Conservation (phyloP, 2,329 filamentous ascomycete species). For the Aspergillus sp. region DNA sequence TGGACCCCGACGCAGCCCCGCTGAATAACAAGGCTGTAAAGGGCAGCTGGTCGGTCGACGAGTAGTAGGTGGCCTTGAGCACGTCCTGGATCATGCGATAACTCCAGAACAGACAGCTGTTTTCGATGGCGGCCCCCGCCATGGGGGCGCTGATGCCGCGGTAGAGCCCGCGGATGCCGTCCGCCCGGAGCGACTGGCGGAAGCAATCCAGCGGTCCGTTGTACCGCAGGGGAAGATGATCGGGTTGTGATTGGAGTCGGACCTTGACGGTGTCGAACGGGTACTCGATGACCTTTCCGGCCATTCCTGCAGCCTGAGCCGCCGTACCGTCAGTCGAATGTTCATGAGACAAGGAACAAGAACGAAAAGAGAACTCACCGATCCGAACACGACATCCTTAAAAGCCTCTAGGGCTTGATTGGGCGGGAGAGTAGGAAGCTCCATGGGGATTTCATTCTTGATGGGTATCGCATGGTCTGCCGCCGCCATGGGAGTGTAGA, state of each 20-base stretch:
- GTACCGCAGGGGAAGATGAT: constrained; percentile 77
- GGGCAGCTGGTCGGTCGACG: constrained; percentile 59
- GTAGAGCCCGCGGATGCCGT: constrained; percentile 82
- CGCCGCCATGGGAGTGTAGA: constrained; percentile 33
- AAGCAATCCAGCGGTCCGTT: constrained; percentile 91
- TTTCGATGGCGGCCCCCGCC: constrained; percentile 87
- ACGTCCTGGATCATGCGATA: constrained; percentile 66
- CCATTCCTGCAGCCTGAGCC: constrained; percentile 72
- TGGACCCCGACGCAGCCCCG: constrained; percentile 81
- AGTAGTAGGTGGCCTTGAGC: constrained; percentile 65
- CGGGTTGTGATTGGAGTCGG: constrained; percentile 90
- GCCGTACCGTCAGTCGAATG: background rate
- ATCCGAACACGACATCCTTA: constrained; percentile 87
- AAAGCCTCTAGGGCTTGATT: constrained; percentile 64
- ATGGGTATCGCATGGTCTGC: constrained; percentile 37
- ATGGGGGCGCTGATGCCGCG: constrained; percentile 90
- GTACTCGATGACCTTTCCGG: constrained; percentile 96
- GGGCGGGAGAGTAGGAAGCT: constrained; percentile 38
- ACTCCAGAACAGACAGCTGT: constrained; percentile 88
- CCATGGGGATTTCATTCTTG: constrained; percentile 41
- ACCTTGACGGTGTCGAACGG: constrained; percentile 99
- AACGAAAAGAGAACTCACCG: constrained; percentile 53
- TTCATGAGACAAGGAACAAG: background rate
- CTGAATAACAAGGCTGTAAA: constrained; percentile 74
- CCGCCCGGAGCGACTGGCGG: constrained; percentile 73